Base-by-base conservation (phyloP, 192 early-diverging fungal species). In the Entomortierella beljakovae region DNA sequence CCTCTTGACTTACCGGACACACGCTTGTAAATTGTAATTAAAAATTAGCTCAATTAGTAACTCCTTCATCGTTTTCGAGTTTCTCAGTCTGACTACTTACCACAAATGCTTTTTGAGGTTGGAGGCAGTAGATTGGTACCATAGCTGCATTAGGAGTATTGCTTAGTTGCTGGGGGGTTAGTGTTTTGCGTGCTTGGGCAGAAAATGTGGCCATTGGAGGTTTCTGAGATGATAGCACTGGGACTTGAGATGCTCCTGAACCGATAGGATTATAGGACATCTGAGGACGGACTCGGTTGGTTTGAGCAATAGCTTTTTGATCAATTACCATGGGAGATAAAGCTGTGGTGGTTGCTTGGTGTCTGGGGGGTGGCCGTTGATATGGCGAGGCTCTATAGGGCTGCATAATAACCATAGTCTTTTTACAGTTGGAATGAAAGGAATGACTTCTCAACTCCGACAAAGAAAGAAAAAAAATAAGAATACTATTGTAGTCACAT, bases 121-220 rank as follows among this genome's bases (percentile, higher is more conserved):
- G 61, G 6, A 79, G 68, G 34, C 46, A 42, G 2, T 33, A 68
- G 11, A 79, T 79, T 1, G 75, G 64, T 5, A 79, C 75, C 42
- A 69, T 64, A 7, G 54, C 33, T 8, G 75, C 75, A 57, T 69
- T 61, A 0, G 67, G 67, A 6, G 61, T 54, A 13, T 22, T 37
- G 8, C 22, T n/a, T 43, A 64, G 38, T 15, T 69, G 75, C 32
- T 43, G 42, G 0, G 61, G 75, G 6, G 67, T 68, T 55, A 79
- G 70, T 0, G 75, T 79, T 23, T 25, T 57, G 20, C 64, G 57
- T 10, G 75, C 75, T 25, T 70, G 75, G 0, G 31, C 8, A 13
- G 75, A 79, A 42, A 58, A 69, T 0, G 67, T 48, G 9, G 75
- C 61, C 5, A 65, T 2, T 7, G 46, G 20, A 20, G 23, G 32